phyloP scores from a whole-genome alignment of 306 rosid genomes.

The Cucurbita moschata region DNA sequence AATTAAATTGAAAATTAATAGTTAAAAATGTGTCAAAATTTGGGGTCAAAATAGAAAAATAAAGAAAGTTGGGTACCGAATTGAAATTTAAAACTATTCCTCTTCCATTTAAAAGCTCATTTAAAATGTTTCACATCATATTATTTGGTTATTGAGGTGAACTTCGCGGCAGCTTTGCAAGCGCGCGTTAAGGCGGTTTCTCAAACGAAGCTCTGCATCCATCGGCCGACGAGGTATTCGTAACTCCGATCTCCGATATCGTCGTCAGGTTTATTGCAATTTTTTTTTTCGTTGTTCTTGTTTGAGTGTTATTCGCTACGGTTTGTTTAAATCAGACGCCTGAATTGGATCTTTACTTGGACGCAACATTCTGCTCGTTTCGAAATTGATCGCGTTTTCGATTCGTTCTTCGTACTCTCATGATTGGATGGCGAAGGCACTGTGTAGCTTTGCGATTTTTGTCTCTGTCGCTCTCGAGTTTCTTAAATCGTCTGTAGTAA shows the following conservation, averaged over 20 bases:
- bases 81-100: too few species aligned
- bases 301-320: background rate
- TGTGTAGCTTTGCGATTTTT: too few species aligned
- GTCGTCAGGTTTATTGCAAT: background rate
- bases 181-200: constrained; percentile 2
- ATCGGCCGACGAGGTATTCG: background rate
- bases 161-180: background rate
- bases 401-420: too few species aligned
- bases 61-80: too few species aligned
- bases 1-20: too few species aligned
- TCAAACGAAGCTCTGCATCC: background rate
- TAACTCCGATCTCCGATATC: background rate
- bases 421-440: too few species aligned
- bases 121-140: background rate
- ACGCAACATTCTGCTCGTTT: background rate
- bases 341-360: background rate
- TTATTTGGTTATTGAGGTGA: background rate
- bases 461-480: too few species aligned
- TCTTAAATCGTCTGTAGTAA: background rate
- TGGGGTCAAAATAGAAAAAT: too few species aligned
- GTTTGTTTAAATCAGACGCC: background rate
- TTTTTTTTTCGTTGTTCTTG: background rate
- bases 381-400: background rate
- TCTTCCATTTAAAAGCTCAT: background rate
- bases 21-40: too few species aligned